Percentiles rank a stretch among this genome's conserved stretches.
phyloP scores from a whole-genome alignment of 176 grass and related monocot species.

The Bonia amplexicaulis region DNA sequence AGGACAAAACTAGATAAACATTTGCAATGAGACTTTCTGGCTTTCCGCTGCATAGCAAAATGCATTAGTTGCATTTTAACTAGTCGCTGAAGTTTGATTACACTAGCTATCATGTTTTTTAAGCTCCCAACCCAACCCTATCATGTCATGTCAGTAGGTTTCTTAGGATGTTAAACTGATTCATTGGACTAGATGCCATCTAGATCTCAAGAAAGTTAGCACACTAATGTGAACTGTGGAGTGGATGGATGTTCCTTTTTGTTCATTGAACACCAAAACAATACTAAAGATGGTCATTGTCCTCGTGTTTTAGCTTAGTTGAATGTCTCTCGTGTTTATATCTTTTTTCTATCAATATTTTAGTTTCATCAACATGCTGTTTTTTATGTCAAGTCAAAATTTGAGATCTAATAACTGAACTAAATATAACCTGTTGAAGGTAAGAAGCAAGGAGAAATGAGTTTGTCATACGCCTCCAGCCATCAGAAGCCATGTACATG shows the following conservation, averaged over 20 bases:
- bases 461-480: slow-evolving; percentile 96
- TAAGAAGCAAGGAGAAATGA: slow-evolving; percentile 99
- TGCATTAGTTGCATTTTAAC: neutral
- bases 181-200: neutral
- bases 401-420: slow-evolving; percentile 18
- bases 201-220: neutral
- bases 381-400: slow-evolving; percentile 14
- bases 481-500: slow-evolving; percentile 99
- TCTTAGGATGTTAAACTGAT: neutral
- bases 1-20: neutral
- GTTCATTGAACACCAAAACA: neutral
- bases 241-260: neutral
- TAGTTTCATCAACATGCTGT: slow-evolving; percentile 7
- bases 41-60: neutral
- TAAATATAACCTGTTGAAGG: slow-evolving; percentile 44
- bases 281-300: neutral
- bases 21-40: neutral
- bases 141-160: neutral
- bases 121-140: neutral
- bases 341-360: neutral
- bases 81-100: slow-evolving; percentile 6
- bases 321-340: neutral
- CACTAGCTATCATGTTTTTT: neutral
- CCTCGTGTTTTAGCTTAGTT: neutral
- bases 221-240: neutral